Evolutionary conservation across 75 land plant species (phyloP).

Genomic region (Azolla pinnata): DNA sequence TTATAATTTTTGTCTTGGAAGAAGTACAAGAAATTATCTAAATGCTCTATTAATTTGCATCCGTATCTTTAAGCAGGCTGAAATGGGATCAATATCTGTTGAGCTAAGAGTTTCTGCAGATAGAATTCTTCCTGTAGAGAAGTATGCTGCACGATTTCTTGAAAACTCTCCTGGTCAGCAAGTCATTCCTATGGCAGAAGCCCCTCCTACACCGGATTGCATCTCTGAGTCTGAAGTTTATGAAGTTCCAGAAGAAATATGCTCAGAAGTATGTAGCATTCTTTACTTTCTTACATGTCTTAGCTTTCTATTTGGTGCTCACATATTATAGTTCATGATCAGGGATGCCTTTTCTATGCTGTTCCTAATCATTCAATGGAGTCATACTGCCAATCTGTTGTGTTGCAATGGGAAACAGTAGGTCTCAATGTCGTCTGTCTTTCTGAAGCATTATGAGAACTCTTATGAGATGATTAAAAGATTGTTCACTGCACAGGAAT

Average conservation of each 20-base stretch:
- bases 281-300: no score
- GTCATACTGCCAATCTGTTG: conserved; percentile 54
- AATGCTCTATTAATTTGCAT: no score
- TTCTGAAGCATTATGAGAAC: not conserved
- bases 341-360: conserved; percentile 66
- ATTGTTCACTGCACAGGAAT: conserved; percentile 11
- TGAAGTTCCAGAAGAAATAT: conserved; percentile 51
- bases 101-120: no score
- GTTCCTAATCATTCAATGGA: conserved; percentile 70
- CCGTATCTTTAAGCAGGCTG: no score
- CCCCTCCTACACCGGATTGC: conserved; percentile 55
- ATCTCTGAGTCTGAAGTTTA: conserved; percentile 33
- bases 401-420: conserved; percentile 48
- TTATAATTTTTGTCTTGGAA: no score
- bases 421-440: not conserved
- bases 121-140: conserved; percentile 30
- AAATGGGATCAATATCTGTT: no score
- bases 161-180: conserved; percentile 12
- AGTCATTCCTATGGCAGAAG: conserved; percentile 32
- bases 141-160: conserved; percentile 64
- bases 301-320: no score
- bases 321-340: conserved; percentile 22
- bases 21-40: no score
- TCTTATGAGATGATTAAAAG: no score
- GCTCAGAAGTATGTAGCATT: conserved; percentile 74